Evolutionary conservation across 148 eudicot species (phyloP), one percentile per base, ranked within the genome.

Genomic region (Rhododendron molle): DNA sequence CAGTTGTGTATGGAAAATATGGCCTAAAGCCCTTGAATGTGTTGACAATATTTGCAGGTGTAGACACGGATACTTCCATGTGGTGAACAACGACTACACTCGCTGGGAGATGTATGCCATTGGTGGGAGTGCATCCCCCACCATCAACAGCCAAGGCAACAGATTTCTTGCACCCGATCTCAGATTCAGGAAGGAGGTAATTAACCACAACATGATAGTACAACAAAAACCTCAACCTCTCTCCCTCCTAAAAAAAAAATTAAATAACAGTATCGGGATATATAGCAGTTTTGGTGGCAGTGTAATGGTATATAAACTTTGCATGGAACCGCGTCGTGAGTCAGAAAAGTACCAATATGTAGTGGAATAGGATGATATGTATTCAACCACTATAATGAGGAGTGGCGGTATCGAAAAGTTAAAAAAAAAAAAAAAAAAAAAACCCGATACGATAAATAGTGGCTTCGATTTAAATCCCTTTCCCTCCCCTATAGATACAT

Each of bases 101-200:
- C 95, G 92, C 69, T 94, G 96, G 96, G 93, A 89, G 89, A 93
- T 90, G 95, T 94, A 94, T 83, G 96, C 96, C 20, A 94, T 93
- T 62, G 95, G 96, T 77, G 96, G 96, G 50, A 94, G 96, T 86
- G 96, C 96, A 32, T 62, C 84, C 16, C 96, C 96, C 71, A 94
- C 96, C 58, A 93, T 94, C 88, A 92, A 92, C 58, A 94, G 96
- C 87, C 93, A 94, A 86, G 94, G 95, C 89, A 94, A 94, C 87
- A 78, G 94, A 83, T 94, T 94, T 88, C 85, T 92, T 10, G 96
- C 96, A 11, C 96, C 96, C 38, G 80, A 91, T 86, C 44, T 79
- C 20, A 76, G 87, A 60, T 89, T 85, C 86, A 91, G 85, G 78
- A 94, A 94, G 87, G 93, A 94, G 96, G 96, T 93, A 49, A 49